Conservation (phyloP, 2,329 filamentous ascomycete species). For the Ceratocystis albifundus region DNA sequence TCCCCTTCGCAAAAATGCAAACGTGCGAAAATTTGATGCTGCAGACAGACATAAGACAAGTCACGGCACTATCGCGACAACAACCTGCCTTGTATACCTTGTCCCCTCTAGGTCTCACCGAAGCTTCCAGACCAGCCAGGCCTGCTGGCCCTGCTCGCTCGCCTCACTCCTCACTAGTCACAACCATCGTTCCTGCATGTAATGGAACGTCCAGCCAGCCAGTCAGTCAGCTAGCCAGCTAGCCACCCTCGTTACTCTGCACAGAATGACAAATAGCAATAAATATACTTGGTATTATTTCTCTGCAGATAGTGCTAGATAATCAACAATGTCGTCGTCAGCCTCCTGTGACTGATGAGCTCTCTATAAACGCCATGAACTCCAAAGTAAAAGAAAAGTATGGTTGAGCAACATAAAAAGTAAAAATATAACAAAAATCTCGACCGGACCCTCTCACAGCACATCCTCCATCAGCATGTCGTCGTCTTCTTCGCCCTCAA, state of each 20-base stretch:
- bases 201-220: neutral
- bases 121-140: neutral
- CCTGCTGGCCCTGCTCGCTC: too few species aligned
- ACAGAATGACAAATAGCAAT: neutral
- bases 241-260: neutral
- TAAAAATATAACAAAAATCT: conserved; percentile 11
- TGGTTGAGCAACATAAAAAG: neutral
- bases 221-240: too few species aligned
- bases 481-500: conserved; percentile 52
- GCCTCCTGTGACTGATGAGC: neutral
- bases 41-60: neutral
- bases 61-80: neutral
- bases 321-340: neutral
- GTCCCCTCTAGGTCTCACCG: neutral
- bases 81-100: neutral
- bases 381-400: conserved; percentile 9
- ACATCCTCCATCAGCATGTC: conserved; percentile 69
- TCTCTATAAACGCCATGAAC: conserved; percentile 14
- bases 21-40: neutral
- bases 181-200: neutral
- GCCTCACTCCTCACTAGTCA: too few species aligned
- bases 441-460: conserved; percentile 15
- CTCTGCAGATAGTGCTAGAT: conserved; percentile 8
- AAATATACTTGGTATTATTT: conserved; percentile 7
- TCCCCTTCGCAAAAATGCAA: neutral